Percentiles rank a stretch among this genome's conserved stretches.
phyloP scores from a whole-genome alignment of 2,329 filamentous ascomycete genomes.

The Hypocreales sp. region DNA sequence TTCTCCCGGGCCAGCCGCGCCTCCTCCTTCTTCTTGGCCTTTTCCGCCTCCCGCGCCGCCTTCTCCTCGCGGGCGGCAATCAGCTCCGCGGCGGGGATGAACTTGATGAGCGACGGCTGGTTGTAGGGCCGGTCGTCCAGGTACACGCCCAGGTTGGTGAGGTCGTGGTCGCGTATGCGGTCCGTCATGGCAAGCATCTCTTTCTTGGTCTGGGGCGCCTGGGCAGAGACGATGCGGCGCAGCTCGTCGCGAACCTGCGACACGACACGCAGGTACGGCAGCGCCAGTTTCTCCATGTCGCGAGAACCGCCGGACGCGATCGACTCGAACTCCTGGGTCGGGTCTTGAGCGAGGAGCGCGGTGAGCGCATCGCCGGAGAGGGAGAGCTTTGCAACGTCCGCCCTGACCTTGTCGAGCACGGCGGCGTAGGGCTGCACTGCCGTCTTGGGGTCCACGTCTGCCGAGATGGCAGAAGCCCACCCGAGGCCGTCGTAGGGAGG shows the following conservation, averaged over 20 bases:
- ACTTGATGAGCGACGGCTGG: constrained; percentile 58
- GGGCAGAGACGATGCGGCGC: constrained; percentile 33
- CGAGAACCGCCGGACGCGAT: constrained; percentile 27
- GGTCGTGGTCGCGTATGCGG: constrained; percentile 61
- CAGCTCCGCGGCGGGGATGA: constrained; percentile 39
- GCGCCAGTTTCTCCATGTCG: constrained; percentile 35
- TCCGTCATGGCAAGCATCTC: constrained; percentile 66
- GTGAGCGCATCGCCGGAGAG: constrained; percentile 31
- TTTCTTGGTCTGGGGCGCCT: constrained; percentile 41
- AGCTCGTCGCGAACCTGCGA: constrained; percentile 47
- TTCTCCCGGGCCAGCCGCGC: constrained; percentile 33
- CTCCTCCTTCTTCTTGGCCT: constrained; percentile 38
- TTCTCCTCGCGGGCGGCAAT: constrained; percentile 45
- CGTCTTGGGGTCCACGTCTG: constrained; percentile 25
- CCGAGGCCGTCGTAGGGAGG: constrained; percentile 40
- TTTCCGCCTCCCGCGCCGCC: constrained; percentile 44
- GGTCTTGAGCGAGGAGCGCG: constrained; percentile 25
- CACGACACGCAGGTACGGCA: constrained; percentile 39
- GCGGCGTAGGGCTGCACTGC: constrained; percentile 31
- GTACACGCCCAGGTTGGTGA: constrained; percentile 74
- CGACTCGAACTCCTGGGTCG: constrained; percentile 29
- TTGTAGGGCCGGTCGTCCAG: constrained; percentile 64
- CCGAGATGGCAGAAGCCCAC: constrained; percentile 30
- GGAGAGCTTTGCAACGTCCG: constrained; percentile 28
- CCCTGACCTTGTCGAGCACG: constrained; percentile 27